phyloP scores from a whole-genome alignment of 208 protist genomes.

The Acanthamoeba triangularis region DNA sequence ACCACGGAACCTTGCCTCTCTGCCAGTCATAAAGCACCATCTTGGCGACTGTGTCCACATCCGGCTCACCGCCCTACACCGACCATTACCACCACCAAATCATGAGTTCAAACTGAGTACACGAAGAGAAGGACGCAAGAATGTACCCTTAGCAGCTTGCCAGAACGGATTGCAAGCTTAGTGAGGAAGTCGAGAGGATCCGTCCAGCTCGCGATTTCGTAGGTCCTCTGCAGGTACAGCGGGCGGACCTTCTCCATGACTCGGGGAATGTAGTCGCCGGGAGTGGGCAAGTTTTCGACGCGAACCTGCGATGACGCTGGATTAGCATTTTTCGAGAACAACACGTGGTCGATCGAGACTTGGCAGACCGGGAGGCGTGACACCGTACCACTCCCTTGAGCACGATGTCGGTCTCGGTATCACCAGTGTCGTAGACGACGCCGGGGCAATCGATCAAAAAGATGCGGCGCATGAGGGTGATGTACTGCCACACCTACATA shows the following conservation, averaged over 20 bases:
- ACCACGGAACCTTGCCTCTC: slow-evolving; percentile 96
- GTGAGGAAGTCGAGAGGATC: slow-evolving; percentile 98
- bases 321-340: no score
- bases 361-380: slow-evolving; percentile 61
- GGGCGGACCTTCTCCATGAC: slow-evolving; percentile 97
- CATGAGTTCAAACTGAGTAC: background rate
- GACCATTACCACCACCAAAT: background rate
- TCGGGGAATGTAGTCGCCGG: slow-evolving; percentile 96
- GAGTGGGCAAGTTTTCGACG: slow-evolving; percentile 93
- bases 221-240: slow-evolving; percentile 97
- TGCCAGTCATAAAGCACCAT: slow-evolving; percentile 99
- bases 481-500: slow-evolving; percentile 99
- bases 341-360: no score
- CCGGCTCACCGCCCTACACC: slow-evolving; percentile 94
- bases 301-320: no score
- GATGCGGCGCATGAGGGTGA: slow-evolving; percentile 98
- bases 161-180: slow-evolving; percentile 95
- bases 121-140: background rate
- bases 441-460: slow-evolving; percentile 99
- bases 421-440: slow-evolving; percentile 96
- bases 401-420: slow-evolving; percentile 98
- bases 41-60: slow-evolving; percentile 96
- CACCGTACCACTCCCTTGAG: slow-evolving; percentile 98
- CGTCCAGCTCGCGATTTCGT: slow-evolving; percentile 96
- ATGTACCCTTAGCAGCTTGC: slow-evolving; percentile 95